A percentile compares a stretch with the other conserved stretches of the same genome.
phyloP scores from a whole-genome alignment of 179 eudicot genomes.

The Silene vulgaris region DNA sequence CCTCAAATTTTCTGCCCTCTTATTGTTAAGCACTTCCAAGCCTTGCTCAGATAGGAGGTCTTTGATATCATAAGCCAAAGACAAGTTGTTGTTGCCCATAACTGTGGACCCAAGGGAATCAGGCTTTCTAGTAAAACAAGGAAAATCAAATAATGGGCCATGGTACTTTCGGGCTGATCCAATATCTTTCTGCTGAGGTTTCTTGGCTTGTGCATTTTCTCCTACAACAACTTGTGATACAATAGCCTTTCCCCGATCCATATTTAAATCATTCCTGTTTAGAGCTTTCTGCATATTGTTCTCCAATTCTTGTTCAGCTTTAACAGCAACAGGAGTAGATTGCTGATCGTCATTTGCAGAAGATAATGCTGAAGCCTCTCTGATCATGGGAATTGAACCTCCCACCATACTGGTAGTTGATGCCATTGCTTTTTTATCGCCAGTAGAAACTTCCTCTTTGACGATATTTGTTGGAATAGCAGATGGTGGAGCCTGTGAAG shows the following conservation, averaged over 20 bases:
- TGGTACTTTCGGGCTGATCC: constrained; percentile 71
- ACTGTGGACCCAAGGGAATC: constrained; percentile 66
- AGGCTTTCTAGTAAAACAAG: constrained; percentile 75
- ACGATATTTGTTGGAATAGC: constrained; percentile 28
- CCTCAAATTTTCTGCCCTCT: constrained; percentile 62
- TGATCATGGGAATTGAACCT: constrained; percentile 32
- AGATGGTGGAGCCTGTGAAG: constrained; percentile 36
- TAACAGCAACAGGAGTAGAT: constrained; percentile 36
- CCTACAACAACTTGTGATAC: constrained; percentile 39
- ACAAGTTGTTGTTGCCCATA: constrained; percentile 59
- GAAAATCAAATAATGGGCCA: constrained; percentile 95
- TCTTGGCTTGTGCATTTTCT: constrained; percentile 59
- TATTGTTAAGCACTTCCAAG: constrained; percentile 52
- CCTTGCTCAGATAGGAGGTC: constrained; percentile 79
- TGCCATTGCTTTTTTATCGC: constrained; percentile 47
- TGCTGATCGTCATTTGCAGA: constrained; percentile 63
- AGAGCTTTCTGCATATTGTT: constrained; percentile 41
- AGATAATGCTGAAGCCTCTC: constrained; percentile 45
- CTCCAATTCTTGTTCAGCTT: constrained; percentile 60
- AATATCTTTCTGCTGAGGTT: constrained; percentile 67
- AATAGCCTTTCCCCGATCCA: constrained; percentile 69
- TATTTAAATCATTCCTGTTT: constrained; percentile 34
- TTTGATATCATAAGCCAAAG: constrained; percentile 77
- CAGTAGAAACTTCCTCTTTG: constrained; percentile 50
- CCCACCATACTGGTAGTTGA: constrained; percentile 32